Evolutionary conservation across 192 early-diverging fungal species (phyloP).

Genomic region (Coemansia sp.): DNA sequence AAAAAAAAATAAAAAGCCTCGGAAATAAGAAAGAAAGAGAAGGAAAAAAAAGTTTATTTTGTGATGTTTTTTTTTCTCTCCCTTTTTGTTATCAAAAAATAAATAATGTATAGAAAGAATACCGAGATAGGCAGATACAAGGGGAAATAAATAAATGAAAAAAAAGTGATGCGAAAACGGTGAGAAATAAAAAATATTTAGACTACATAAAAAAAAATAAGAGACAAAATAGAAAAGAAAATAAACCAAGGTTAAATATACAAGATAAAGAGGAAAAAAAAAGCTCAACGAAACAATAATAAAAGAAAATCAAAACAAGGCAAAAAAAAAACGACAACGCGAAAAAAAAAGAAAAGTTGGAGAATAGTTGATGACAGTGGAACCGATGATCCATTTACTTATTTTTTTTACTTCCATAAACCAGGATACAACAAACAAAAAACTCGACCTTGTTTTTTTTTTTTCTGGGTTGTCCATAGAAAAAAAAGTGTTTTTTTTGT

Average conservation of each 20-base stretch:
- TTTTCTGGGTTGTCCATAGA: neutral
- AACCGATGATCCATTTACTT: neutral
- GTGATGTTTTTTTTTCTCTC: too few species aligned
- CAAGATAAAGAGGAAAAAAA: neutral
- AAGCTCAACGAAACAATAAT: neutral
- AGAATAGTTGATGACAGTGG: neutral
- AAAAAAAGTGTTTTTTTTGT: neutral
- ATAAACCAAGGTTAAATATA: neutral
- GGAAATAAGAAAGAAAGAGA: neutral
- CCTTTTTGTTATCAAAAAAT: too few species aligned
- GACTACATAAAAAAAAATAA: neutral
- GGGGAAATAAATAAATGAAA: neutral
- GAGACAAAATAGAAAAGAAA: neutral
- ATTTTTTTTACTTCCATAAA: neutral
- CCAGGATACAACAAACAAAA: too few species aligned
- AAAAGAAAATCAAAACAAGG: conserved; percentile 8
- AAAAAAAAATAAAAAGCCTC: neutral
- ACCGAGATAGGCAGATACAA: neutral
- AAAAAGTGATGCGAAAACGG: too few species aligned
- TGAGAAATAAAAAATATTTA: too few species aligned
- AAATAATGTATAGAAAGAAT: too few species aligned
- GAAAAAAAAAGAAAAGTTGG: neutral
- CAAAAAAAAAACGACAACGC: conserved; percentile 1
- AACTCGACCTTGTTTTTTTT: too few species aligned
- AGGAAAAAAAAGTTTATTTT: neutral